Percentiles rank a stretch among this genome's conserved stretches.
These are phyloP conservation scores for Dalbergia oliveri DNA, from an alignment of 306 rosid species.

Conservation along the genomic window DNA sequence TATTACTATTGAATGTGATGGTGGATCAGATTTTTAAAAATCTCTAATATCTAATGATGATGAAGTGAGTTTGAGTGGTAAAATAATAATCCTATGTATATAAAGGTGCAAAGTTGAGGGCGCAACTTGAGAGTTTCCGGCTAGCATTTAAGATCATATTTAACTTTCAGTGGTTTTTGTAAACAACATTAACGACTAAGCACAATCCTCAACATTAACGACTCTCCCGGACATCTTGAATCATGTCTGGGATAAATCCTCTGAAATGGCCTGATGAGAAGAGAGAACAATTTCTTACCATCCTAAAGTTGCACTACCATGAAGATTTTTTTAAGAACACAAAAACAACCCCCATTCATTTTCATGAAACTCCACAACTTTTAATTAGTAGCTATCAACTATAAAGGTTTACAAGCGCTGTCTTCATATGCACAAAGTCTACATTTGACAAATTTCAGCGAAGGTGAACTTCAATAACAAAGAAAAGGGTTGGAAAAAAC, in stretches of 20 bases:
- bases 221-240: neutral
- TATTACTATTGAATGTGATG: too few relatives aligned
- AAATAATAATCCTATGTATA: too few relatives aligned
- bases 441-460: constrained; percentile 2
- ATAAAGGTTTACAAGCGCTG: neutral
- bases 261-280: too few relatives aligned
- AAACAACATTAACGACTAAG: too few relatives aligned
- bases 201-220: too few relatives aligned
- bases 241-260: neutral
- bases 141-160: too few relatives aligned
- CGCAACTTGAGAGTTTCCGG: too few relatives aligned
- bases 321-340: neutral
- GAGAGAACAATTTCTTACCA: neutral
- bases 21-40: too few relatives aligned
- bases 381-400: neutral
- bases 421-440: neutral
- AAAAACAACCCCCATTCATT: neutral
- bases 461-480: neutral
- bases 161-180: too few relatives aligned
- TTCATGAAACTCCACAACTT: neutral
- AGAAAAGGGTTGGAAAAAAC: neutral
- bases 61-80: too few relatives aligned
- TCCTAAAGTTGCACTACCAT: neutral
- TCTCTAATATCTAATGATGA: too few relatives aligned
- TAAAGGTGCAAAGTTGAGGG: too few relatives aligned